Conservation (phyloP, 2,329 filamentous ascomycete species). For the Rhytidhysteron rufulum region DNA sequence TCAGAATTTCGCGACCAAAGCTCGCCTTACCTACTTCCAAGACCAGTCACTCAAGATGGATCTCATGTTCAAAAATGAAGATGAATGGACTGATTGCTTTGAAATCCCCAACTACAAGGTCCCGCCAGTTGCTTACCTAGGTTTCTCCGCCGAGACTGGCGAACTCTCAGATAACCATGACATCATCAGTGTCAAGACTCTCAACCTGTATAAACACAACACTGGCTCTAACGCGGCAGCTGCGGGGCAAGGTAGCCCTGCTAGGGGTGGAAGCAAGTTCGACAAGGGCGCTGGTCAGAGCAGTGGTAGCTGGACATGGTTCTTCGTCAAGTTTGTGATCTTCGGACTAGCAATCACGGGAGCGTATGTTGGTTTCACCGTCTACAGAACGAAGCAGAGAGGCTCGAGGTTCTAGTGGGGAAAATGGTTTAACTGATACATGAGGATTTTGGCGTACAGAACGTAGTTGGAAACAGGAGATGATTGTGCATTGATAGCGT, state of each 20-base stretch:
- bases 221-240: conserved; percentile 20
- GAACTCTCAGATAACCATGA: conserved; percentile 98
- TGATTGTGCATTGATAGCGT: neutral
- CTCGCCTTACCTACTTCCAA: conserved; percentile 91
- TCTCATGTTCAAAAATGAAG: conserved; percentile 88
- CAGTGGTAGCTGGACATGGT: conserved; percentile 65
- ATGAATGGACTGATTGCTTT: conserved; percentile 89
- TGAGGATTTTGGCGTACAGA: too few species aligned
- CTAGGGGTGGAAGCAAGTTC: conserved; percentile 23
- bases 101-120: conserved; percentile 65
- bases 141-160: conserved; percentile 80
- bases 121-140: conserved; percentile 65
- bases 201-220: conserved; percentile 77
- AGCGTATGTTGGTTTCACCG: conserved; percentile 80
- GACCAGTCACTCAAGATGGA: conserved; percentile 89
- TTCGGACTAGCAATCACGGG: conserved; percentile 68
- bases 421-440: neutral
- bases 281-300: conserved; percentile 42
- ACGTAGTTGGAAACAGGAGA: neutral
- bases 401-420: conserved; percentile 42
- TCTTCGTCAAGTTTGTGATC: conserved; percentile 77
- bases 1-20: conserved; percentile 68
- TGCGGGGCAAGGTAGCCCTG: conserved; percentile 16
- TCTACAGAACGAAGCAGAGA: conserved; percentile 64
- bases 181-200: conserved; percentile 79